Evolutionary conservation across 345 rosid species (phyloP).

Genomic region (Clausena lansium): DNA sequence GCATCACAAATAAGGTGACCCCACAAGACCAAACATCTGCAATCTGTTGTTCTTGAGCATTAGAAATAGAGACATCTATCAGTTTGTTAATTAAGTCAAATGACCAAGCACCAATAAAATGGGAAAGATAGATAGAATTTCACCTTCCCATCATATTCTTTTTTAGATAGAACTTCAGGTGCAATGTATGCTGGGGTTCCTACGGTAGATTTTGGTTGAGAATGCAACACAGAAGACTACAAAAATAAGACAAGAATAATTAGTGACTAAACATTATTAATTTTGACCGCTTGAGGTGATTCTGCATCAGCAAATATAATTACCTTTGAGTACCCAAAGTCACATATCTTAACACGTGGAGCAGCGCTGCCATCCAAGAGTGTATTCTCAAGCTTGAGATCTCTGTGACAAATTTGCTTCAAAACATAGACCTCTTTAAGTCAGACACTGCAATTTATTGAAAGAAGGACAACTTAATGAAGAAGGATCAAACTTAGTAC

Average conservation of each 20-base stretch:
- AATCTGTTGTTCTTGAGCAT: constrained; percentile 24
- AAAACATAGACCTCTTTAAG: background rate
- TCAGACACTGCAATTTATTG: background rate
- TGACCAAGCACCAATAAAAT: background rate
- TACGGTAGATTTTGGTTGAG: constrained; percentile 73
- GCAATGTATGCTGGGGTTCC: constrained; percentile 80
- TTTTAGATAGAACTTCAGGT: constrained; percentile 58
- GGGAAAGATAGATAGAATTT: background rate
- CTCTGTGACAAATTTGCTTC: constrained; percentile 69
- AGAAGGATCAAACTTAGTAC: constrained; percentile 29
- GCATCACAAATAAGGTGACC: constrained; percentile 59
- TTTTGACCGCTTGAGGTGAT: background rate
- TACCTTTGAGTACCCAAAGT: constrained; percentile 69
- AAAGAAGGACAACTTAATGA: background rate
- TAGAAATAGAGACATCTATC: background rate
- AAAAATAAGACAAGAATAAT: constrained; percentile 3
- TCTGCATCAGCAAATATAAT: background rate
- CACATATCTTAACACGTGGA: constrained; percentile 69
- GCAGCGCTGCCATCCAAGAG: constrained; percentile 61
- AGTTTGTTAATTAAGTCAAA: background rate
- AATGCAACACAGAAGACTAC: constrained; percentile 62
- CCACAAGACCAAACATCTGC: constrained; percentile 76
- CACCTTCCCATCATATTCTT: constrained; percentile 66
- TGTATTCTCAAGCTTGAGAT: constrained; percentile 76
- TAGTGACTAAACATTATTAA: background rate